phyloP scores from a whole-genome alignment of 352 stramenopile species.

The Phytophthora litchii region DNA sequence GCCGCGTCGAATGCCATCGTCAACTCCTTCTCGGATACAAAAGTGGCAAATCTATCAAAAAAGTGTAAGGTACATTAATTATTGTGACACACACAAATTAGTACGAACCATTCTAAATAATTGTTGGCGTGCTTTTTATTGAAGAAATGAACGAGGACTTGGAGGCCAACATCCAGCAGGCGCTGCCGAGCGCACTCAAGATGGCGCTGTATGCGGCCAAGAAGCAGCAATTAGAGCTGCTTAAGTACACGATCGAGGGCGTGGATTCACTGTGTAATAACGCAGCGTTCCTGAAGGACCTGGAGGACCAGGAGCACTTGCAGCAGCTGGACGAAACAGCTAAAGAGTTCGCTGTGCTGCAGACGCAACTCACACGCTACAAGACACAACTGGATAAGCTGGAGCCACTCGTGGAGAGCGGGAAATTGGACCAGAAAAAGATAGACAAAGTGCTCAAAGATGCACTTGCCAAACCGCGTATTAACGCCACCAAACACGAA shows the following conservation, averaged over 20 bases:
- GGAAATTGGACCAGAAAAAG: constrained; percentile 48
- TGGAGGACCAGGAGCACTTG: constrained; percentile 60
- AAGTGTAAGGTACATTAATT: background rate
- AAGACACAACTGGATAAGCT: constrained; percentile 77
- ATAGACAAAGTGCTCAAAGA: constrained; percentile 74
- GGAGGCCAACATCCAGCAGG: constrained; percentile 60
- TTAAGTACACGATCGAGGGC: constrained; percentile 78
- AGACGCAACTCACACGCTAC: constrained; percentile 69
- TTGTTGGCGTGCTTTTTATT: constrained; percentile 30
- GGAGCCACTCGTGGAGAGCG: constrained; percentile 52
- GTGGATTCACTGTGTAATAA: constrained; percentile 71
- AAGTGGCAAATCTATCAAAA: constrained; percentile 13
- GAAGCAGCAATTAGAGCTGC: constrained; percentile 76
- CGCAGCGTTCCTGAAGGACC: constrained; percentile 68
- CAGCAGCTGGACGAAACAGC: constrained; percentile 64
- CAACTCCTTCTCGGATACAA: constrained; percentile 6
- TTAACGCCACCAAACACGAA: constrained; percentile 69
- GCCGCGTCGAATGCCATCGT: constrained; percentile 74
- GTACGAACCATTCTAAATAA: constrained; percentile 1
- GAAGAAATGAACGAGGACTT: constrained; percentile 59
- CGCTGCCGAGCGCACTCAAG: constrained; percentile 72
- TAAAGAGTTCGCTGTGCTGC: constrained; percentile 70
- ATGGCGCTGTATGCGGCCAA: constrained; percentile 78
- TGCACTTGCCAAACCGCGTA: constrained; percentile 50
- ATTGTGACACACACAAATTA: background rate